Conservation (phyloP, 176 grass and related monocot genomes). For the Raddia distichophylla region DNA sequence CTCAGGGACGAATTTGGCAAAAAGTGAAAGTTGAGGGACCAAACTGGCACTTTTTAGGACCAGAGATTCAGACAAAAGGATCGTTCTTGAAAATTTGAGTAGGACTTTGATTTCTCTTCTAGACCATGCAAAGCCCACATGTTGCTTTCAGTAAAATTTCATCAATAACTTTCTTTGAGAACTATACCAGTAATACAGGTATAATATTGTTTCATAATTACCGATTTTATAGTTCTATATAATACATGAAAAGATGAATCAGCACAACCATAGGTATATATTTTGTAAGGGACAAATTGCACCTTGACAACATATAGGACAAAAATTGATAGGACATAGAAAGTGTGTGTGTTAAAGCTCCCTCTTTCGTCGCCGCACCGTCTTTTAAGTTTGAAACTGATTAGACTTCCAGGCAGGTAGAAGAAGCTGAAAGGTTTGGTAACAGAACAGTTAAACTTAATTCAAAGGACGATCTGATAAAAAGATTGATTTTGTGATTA, state of each 20-base stretch:
- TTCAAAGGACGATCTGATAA: slow-evolving; percentile 1
- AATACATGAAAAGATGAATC: slow-evolving; percentile 21
- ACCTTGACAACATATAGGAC: slow-evolving; percentile 19
- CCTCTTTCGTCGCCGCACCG: background rate
- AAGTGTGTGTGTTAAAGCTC: slow-evolving; percentile 22
- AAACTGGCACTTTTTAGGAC: too few species aligned
- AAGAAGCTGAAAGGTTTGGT: background rate
- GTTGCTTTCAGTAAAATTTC: slow-evolving; percentile 40
- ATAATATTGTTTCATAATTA: slow-evolving; percentile 41
- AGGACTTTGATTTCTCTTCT: background rate
- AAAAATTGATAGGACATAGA: slow-evolving; percentile 28
- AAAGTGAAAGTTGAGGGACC: too few species aligned
- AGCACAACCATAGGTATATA: background rate
- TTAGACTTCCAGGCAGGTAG: background rate
- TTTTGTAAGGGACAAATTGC: slow-evolving; percentile 11
- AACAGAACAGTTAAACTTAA: slow-evolving; percentile 27
- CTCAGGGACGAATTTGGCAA: too few species aligned
- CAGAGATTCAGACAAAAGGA: slow-evolving; percentile 5
- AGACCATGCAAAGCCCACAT: background rate
- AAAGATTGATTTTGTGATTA: background rate
- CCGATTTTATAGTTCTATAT: background rate
- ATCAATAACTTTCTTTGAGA: slow-evolving; percentile 34
- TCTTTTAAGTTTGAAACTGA: background rate
- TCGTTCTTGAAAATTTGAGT: background rate
- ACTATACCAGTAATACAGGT: slow-evolving; percentile 37